Base-by-base conservation (phyloP, 2,329 filamentous ascomycete species). In the Colletotrichum godetiae region DNA sequence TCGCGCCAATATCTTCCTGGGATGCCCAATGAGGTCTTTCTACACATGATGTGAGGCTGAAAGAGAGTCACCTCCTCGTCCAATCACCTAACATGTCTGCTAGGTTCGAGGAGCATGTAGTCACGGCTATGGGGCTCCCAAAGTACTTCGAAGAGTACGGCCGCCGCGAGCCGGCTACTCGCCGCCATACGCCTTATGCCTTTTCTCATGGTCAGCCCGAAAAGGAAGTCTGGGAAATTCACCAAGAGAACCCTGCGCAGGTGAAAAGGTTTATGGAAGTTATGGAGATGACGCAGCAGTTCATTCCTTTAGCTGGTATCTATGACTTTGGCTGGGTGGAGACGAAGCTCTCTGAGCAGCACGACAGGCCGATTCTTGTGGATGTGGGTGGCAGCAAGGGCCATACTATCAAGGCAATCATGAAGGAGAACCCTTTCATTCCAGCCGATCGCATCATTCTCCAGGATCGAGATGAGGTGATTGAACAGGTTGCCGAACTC, bases 301-400 rank as follows among this genome's bases (percentile, higher is more conserved):
- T 68, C 10, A 77, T 79, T 58, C 79, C 78, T 7, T 67, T 77
- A 8, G 75, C 76, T 1, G 79, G 78, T 2, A 64, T 74, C 12
- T 84, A 83, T 66, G 78, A 82, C 62, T 79, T 81, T 55, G 66
- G 73, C 31, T 83, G 80, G 81, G 74, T 79, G 7, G 75, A 75
- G 1, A 58, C 68, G 0, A 64, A 72, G 7, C 62, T 71, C 0
- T 13, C 33, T 2, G 67, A 73, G 8, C 13, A 64, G 3, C 8
- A 52, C 2, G 67, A 76, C 1, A 73, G 80, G 5, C 49, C 72
- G 0, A 59, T 81, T 6, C 68, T 83, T 24, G 80, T 83, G 5
- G 80, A 83, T 67, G 78, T 83, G 22, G 81, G 81, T 27, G 81
- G 80, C 37, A 77, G 81, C 5, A 79, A 77, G 56, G 81, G 82